Evolutionary conservation across 169 alveolate genomes (phyloP), one percentile per base, ranked within the genome.

Genomic region (Plasmodium yoelii): DNA sequence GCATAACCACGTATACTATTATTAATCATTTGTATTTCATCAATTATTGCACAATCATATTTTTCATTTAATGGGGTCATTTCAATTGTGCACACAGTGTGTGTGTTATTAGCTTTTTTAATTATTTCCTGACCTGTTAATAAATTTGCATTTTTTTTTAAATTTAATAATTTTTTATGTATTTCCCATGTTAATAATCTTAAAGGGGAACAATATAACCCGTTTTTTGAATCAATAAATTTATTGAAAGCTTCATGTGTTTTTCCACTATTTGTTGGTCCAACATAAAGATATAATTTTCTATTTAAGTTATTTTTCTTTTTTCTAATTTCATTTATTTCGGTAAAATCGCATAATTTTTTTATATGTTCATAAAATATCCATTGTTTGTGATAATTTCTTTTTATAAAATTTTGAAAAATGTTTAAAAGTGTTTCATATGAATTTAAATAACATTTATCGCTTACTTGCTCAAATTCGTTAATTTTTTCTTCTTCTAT

Each of bases 191-290:
- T 99, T 53, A 97, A 93, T 53, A 97, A 92, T 26, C 99, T 72
- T 59, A 97, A 91, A n/a, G 99, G 99, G 0, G 98, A 95, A 84
- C 98, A 93, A 88, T 97, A 97, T 64, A 95, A 91, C 19, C 99
- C 99, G 1, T 93, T 90, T 15, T 89, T 61, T n/a, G 98, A 94
- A 61, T 71, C 82, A 84, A 65, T 60, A 28, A 97, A 94, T 44
- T 93, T 72, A 51, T 88, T 86, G n/a, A 96, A 80, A 18, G 99
- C 98, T 34, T 88, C 92, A 42, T 93, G 93, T 1, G 99, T 97
- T 70, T 97, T 97, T 24, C 99, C 99, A 64, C 97, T 94, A 77
- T 97, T 97, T 2, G 99, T 97, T n/a, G 99, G 99, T 5, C 99
- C 99, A 65, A 94, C 68, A 73, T 96, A 98, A 61, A 93, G 93